A percentile compares a stretch with the other conserved stretches of the same genome.
Conservation (phyloP, 1,284 basidiomycete species). For the Leccinum subspadiceum region DNA sequence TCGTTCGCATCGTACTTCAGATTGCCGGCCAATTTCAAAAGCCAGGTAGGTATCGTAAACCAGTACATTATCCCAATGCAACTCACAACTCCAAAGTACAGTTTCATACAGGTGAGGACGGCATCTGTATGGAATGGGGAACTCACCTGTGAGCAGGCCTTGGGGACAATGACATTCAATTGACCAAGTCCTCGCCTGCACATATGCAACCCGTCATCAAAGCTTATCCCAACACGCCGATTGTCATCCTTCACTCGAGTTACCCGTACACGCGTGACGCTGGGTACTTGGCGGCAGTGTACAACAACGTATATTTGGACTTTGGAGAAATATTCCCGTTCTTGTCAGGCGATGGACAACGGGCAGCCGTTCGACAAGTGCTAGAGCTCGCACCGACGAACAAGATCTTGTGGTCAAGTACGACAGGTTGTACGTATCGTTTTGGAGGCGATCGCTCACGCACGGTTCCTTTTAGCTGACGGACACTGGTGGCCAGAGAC, state of each 20-base stretch:
- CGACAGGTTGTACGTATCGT: conserved; percentile 21
- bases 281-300: conserved; percentile 68
- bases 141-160: conserved; percentile 39
- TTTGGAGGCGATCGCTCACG: conserved; percentile 2
- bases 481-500: conserved; percentile 79
- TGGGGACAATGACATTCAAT: conserved; percentile 69
- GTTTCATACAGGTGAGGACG: conserved; percentile 61
- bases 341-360: conserved; percentile 62
- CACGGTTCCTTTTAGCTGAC: conserved; percentile 47
- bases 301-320: conserved; percentile 72
- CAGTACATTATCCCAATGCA: neutral
- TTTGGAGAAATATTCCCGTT: conserved; percentile 78
- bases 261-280: conserved; percentile 76
- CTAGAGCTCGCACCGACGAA: conserved; percentile 71
- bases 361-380: conserved; percentile 54
- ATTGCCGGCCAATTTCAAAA: conserved; percentile 52
- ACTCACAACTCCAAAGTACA: conserved; percentile 49
- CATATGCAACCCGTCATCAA: conserved; percentile 67
- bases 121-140: neutral
- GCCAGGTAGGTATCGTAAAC: conserved; percentile 45
- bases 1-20: conserved; percentile 55
- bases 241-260: conserved; percentile 70
- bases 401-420: conserved; percentile 79
- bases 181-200: conserved; percentile 58
- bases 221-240: conserved; percentile 52